Conservation (phyloP, 1,139 yeast genomes). For the Tardiomyces blankii region DNA sequence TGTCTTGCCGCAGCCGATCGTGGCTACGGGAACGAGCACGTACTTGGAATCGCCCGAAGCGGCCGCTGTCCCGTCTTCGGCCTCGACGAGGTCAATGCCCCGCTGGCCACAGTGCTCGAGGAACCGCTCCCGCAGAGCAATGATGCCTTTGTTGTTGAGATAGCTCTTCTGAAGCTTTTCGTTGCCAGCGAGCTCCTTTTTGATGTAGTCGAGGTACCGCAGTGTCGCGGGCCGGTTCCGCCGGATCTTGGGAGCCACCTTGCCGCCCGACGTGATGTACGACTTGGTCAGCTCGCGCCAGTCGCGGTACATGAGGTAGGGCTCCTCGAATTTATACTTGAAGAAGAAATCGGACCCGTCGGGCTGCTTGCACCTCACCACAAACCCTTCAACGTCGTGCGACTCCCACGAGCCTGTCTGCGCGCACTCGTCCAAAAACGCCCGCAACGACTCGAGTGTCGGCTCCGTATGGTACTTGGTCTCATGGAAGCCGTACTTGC, state of each 20-base stretch:
- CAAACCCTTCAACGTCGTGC: constrained; percentile 87
- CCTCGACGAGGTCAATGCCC: background rate
- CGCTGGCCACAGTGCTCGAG: constrained; percentile 21
- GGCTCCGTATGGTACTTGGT: constrained; percentile 37
- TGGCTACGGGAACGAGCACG: constrained; percentile 71
- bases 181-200: background rate
- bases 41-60: constrained; percentile 31
- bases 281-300: constrained; percentile 78
- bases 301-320: constrained; percentile 81
- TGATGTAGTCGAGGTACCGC: background rate
- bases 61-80: background rate
- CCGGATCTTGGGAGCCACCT: background rate
- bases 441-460: constrained; percentile 33
- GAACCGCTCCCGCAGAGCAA: constrained; percentile 54
- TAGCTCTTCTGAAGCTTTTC: background rate
- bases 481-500: constrained; percentile 52
- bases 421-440: constrained; percentile 46
- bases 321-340: constrained; percentile 93
- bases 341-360: constrained; percentile 51
- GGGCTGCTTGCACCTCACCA: constrained; percentile 47
- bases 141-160: constrained; percentile 53
- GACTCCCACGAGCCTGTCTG: constrained; percentile 62
- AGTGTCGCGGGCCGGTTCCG: background rate
- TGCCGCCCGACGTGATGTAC: constrained; percentile 29
- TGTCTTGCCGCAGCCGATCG: constrained; percentile 94